Evolutionary conservation across 164 flowering plant genomes (phyloP).

Genomic region (Magnolia sinica): DNA sequence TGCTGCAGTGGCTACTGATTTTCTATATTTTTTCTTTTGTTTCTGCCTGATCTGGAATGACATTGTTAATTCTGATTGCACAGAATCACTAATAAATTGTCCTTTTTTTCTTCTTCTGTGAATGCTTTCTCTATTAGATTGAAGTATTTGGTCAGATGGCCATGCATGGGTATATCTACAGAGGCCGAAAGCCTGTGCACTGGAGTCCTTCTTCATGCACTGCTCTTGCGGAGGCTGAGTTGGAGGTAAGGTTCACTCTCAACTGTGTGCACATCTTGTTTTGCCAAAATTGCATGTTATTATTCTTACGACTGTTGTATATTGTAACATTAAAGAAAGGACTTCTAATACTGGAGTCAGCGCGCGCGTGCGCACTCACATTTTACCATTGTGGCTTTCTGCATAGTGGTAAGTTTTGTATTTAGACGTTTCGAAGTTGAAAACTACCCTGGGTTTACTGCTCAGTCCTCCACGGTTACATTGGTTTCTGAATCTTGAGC

Average conservation of each 20-base stretch:
- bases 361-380: no score
- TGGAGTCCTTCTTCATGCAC: slow-evolving; percentile 99
- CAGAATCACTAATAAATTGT: slow-evolving; percentile 11
- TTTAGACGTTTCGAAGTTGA: neutral
- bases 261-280: neutral
- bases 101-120: neutral
- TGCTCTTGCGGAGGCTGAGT: slow-evolving; percentile 99
- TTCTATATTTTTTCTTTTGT: neutral
- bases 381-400: no score
- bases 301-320: neutral
- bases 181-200: slow-evolving; percentile 96
- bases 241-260: slow-evolving; percentile 55
- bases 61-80: neutral
- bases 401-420: no score
- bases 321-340: neutral
- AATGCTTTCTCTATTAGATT: slow-evolving; percentile 43
- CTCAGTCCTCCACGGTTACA: neutral
- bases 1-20: neutral
- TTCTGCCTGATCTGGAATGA: neutral
- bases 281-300: neutral
- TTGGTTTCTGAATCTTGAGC: neutral
- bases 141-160: slow-evolving; percentile 95
- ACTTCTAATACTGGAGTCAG: no score
- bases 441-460: neutral
- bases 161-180: slow-evolving; percentile 74